A percentile compares a stretch with the other conserved stretches of the same genome.
Conservation (phyloP, 768 basidiomycete species). For the Tephrocybe sp. region DNA sequence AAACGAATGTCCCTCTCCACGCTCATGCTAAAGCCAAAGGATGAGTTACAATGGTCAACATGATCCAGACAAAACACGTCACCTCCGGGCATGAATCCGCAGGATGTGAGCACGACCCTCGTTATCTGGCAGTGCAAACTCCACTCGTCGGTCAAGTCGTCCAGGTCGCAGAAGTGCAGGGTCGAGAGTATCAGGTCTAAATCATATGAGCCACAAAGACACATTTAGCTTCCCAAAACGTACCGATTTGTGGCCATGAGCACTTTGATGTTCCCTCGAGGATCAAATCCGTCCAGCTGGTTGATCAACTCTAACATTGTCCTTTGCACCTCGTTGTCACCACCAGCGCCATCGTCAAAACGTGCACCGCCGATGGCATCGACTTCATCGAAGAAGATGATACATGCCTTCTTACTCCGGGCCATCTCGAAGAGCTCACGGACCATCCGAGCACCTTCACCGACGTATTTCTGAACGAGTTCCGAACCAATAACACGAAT, state of each 20-base stretch:
- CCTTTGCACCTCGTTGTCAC: slow-evolving; percentile 98
- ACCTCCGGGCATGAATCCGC: slow-evolving; percentile 95
- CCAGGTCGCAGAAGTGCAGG: slow-evolving; percentile 95
- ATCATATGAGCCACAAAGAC: slow-evolving; percentile 5
- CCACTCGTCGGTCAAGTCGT: slow-evolving; percentile 94
- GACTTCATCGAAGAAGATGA: slow-evolving; percentile 99
- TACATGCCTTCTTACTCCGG: slow-evolving; percentile 96
- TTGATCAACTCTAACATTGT: slow-evolving; percentile 99
- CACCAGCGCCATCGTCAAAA: slow-evolving; percentile 97
- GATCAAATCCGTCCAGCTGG: slow-evolving; percentile 97
- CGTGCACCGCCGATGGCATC: slow-evolving; percentile 98
- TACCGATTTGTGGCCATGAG: slow-evolving; percentile 98
- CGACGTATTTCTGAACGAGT: slow-evolving; percentile 99
- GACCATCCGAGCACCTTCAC: slow-evolving; percentile 98
- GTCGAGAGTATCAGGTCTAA: slow-evolving; percentile 95
- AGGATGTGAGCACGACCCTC: slow-evolving; percentile 97
- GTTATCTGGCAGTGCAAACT: slow-evolving; percentile 92
- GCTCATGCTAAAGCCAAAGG: slow-evolving; percentile 75
- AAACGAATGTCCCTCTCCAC: slow-evolving; percentile 97
- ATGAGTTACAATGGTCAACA: slow-evolving; percentile 1
- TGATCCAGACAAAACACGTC: slow-evolving; percentile 3
- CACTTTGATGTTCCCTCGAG: slow-evolving; percentile 99
- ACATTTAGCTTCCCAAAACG: slow-evolving; percentile 19
- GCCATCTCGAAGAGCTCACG: slow-evolving; percentile 99
- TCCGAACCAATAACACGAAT: slow-evolving; percentile 99